Percentiles rank a stretch among this genome's conserved stretches.
These are phyloP conservation scores for Coemansia sp. DNA, from an alignment of 192 early-diverging fungal genomes.

Conservation along the genomic window DNA sequence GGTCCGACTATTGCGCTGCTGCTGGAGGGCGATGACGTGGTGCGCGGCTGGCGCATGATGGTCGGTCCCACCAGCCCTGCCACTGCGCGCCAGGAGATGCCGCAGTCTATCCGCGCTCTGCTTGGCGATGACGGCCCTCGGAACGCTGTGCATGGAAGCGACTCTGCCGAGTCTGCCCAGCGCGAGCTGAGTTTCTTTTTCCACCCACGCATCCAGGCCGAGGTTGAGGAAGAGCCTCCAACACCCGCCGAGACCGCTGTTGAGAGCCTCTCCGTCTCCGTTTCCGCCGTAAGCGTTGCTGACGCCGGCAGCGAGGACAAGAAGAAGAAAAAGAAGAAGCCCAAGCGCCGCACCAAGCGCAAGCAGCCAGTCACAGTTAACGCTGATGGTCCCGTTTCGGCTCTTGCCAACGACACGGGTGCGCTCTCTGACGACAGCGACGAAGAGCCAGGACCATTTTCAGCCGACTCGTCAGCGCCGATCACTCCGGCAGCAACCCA, in stretches of 20 bases:
- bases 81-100: constrained; percentile 33
- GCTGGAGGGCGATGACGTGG: constrained; percentile 57
- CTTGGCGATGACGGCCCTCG: constrained; percentile 47
- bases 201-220: constrained; percentile 29
- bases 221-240: background rate
- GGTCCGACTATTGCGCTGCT: constrained; percentile 57
- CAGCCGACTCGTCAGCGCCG: background rate
- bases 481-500: constrained; percentile 7
- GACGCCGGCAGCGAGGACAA: constrained; percentile 17
- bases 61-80: constrained; percentile 57
- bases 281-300: background rate
- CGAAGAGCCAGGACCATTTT: constrained; percentile 1
- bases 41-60: constrained; percentile 58
- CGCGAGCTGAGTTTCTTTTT: constrained; percentile 58
- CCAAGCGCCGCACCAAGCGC: constrained; percentile 47
- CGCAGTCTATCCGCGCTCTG: constrained; percentile 56
- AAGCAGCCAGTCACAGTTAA: constrained; percentile 36
- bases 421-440: constrained; percentile 38
- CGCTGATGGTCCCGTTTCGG: background rate
- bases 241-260: constrained; percentile 7
- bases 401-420: constrained; percentile 4
- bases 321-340: constrained; percentile 51
- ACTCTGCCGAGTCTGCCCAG: constrained; percentile 48
- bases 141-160: constrained; percentile 64
- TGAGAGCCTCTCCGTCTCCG: background rate